These are phyloP conservation scores for Cryptococcus sp. DNA, from an alignment of 1,284 basidiomycete genomes.

Conservation along the genomic window DNA sequence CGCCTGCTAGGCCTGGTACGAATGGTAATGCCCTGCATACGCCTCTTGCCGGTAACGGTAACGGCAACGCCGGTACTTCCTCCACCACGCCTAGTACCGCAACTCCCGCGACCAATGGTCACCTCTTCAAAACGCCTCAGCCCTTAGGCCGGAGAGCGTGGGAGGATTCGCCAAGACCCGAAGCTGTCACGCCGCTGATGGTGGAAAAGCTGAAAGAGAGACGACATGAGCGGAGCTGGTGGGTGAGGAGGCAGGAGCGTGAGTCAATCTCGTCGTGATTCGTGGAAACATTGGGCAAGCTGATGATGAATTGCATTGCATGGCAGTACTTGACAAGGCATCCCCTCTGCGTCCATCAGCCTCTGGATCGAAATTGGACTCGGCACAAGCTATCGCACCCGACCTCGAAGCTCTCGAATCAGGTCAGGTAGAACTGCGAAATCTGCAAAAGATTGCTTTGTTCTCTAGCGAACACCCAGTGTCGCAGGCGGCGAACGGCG, in stretches of 20 bases:
- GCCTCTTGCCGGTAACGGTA: background rate
- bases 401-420: slow-evolving; percentile 29
- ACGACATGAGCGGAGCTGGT: slow-evolving; percentile 45
- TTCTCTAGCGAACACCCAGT: slow-evolving; percentile 35
- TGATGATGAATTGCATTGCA: background rate
- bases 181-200: slow-evolving; percentile 35
- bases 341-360: slow-evolving; percentile 20
- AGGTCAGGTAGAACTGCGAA: slow-evolving; percentile 23
- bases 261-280: slow-evolving; percentile 6
- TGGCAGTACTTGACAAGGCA: slow-evolving; percentile 34
- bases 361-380: background rate
- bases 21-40: background rate
- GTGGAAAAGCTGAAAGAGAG: slow-evolving; percentile 38
- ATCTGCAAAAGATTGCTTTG: slow-evolving; percentile 38
- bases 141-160: slow-evolving; percentile 21
- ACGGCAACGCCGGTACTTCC: background rate
- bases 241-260: slow-evolving; percentile 41
- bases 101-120: slow-evolving; percentile 3
- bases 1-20: background rate
- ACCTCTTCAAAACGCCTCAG: background rate
- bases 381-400: slow-evolving; percentile 12
- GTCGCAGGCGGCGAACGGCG: slow-evolving; percentile 8
- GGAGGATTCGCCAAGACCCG: slow-evolving; percentile 45
- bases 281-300: background rate
- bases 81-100: background rate